These are phyloP conservation scores for Diutina pseudorugosa DNA, from an alignment of 1,139 yeast species.

Conservation along the genomic window DNA sequence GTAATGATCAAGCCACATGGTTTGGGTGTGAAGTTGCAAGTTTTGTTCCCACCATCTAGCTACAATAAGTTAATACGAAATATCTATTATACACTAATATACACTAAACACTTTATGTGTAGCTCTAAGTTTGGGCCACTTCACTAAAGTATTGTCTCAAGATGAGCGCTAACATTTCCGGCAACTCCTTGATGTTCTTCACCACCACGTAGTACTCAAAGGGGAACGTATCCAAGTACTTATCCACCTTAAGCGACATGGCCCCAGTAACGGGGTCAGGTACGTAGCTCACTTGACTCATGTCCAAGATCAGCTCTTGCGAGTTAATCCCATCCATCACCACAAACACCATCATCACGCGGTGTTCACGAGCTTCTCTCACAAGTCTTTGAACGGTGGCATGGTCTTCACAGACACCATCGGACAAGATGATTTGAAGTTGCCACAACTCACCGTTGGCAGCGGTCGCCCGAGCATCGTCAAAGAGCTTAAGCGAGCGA, in stretches of 20 bases:
- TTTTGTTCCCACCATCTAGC: too few relatives aligned
- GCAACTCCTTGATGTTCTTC: conserved; percentile 76
- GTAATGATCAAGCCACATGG: too few relatives aligned
- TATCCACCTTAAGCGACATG: conserved; percentile 63
- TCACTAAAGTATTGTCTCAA: conserved; percentile 88
- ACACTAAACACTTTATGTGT: too few relatives aligned
- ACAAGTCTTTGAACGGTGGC: conserved; percentile 71
- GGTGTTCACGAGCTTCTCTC: conserved; percentile 83
- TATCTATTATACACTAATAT: background rate
- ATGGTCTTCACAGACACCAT: conserved; percentile 96
- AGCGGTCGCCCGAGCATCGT: conserved; percentile 46
- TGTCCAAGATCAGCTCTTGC: conserved; percentile 80
- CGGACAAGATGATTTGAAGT: conserved; percentile 82
- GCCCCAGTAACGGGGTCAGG: conserved; percentile 59
- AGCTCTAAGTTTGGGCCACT: conserved; percentile 15
- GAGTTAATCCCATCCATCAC: conserved; percentile 82
- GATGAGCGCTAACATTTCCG: conserved; percentile 81
- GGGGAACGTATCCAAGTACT: conserved; percentile 88
- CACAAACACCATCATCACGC: conserved; percentile 91
- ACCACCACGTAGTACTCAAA: conserved; percentile 95
- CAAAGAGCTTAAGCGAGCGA: conserved; percentile 64
- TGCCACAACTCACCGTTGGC: conserved; percentile 71
- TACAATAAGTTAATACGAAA: too few relatives aligned
- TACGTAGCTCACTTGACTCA: conserved; percentile 80
- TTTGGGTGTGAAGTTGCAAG: too few relatives aligned